These are phyloP conservation scores for Aspergillus conjunctus DNA, from an alignment of 495 filamentous ascomycete genomes.

Conservation along the genomic window DNA sequence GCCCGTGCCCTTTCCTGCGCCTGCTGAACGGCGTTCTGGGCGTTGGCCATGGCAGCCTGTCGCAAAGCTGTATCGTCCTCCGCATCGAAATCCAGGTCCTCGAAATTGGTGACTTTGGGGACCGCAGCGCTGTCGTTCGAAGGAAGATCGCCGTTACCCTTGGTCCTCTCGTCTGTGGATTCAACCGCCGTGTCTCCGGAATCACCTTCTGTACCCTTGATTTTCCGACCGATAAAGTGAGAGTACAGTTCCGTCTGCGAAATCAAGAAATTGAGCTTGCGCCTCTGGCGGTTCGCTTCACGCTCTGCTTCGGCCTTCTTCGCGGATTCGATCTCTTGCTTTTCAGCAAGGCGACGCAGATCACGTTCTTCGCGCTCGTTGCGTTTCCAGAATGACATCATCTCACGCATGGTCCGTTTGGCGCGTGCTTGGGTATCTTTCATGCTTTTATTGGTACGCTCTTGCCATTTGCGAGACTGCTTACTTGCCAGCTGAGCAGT, in stretches of 20 bases:
- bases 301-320: constrained; percentile 96
- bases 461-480: constrained; percentile 95
- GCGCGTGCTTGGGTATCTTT: constrained; percentile 97
- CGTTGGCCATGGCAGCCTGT: constrained; percentile 89
- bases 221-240: constrained; percentile 99
- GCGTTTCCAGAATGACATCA: constrained; percentile 99
- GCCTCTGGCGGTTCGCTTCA: constrained; percentile 94
- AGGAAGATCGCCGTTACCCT: constrained; percentile 57
- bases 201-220: constrained; percentile 93
- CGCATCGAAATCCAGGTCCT: constrained; percentile 92
- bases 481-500: constrained; percentile 96
- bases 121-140: constrained; percentile 59
- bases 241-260: constrained; percentile 98
- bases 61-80: constrained; percentile 84
- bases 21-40: constrained; percentile 93
- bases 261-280: constrained; percentile 99
- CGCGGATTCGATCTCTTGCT: constrained; percentile 93
- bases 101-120: constrained; percentile 84
- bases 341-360: constrained; percentile 88
- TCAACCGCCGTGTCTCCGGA: constrained; percentile 76
- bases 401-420: constrained; percentile 98
- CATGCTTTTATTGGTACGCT: constrained; percentile 94
- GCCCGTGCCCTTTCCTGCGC: constrained; percentile 88
- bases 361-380: constrained; percentile 98
- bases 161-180: constrained; percentile 49